Base-by-base conservation (phyloP, 1,139 yeast genomes). In the Wickerhamiella pararugosa region DNA sequence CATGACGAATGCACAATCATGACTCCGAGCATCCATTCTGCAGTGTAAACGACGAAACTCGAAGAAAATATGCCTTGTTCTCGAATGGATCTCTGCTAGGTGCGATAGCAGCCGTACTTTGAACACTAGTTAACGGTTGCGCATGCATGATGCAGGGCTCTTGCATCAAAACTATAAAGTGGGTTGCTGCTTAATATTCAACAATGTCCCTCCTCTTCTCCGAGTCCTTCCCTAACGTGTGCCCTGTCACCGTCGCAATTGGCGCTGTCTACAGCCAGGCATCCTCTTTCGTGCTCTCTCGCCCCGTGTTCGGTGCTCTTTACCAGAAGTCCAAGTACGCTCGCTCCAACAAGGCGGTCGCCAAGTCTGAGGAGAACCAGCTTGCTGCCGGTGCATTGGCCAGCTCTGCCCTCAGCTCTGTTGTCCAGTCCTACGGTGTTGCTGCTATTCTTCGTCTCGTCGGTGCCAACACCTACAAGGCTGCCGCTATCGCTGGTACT, bases 251-350 rank as follows among this genome's bases (percentile, higher is more conserved):
- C 30, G 53, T 64, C 45, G 65, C 66, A 36, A 48, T 65, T 44
- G 69, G 69, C 40, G 58, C 69, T 36, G 60, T 56, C 45, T 65
- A 60, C 55, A 48, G 60, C 45, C 67, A 65, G 51, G 57, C 58
- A 40, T 47, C 64, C 42, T 50, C 58, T 41, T 57, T 64, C 46
- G 41, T 65, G 39, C 53, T 60, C 34, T 54, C 61, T 43, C 62
- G 61, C 30, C 70, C 69, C 27, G 55, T 65, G 33, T 58, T 65
- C 46, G 67, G 67, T 31, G 60, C 64, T 37, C 61, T 66, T 21
- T 59, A 56, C 56, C 52, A 57, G 48, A 61, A 57, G 52, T 67
- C 67, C 37, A 50, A 62, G 33, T 15, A 29, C 25, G 41, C 36
- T 28, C 11, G 32, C 33, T 54, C 58, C 43, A 59, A 56, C 42